These are phyloP conservation scores for Paecilomyces sp. DNA, from an alignment of 2,329 filamentous ascomycete species.

Conservation along the genomic window DNA sequence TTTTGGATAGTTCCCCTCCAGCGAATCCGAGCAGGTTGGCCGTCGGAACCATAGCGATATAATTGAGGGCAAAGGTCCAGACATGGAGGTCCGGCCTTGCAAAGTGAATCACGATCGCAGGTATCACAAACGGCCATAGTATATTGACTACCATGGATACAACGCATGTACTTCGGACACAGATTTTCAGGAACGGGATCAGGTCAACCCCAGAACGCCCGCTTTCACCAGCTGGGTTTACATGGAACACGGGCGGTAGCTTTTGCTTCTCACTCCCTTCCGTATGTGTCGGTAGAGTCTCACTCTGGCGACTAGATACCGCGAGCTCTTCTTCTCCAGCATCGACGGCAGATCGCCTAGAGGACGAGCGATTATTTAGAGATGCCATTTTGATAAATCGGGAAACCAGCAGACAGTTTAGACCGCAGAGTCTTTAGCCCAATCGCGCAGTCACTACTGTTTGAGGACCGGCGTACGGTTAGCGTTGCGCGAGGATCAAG, in stretches of 20 bases:
- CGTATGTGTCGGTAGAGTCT: not conserved
- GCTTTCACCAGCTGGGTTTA: slow-evolving; percentile 53
- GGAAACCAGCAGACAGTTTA: not conserved
- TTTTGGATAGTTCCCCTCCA: slow-evolving; percentile 63
- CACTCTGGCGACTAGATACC: not conserved
- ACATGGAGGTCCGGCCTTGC: slow-evolving; percentile 51
- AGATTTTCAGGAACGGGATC: slow-evolving; percentile 55
- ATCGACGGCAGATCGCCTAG: not conserved
- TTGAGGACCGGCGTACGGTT: not conserved
- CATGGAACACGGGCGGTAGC: slow-evolving; percentile 15
- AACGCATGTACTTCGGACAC: slow-evolving; percentile 56
- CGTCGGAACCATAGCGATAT: slow-evolving; percentile 70
- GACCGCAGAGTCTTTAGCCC: not conserved
- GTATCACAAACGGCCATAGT: slow-evolving; percentile 68
- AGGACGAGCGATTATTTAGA: not conserved
- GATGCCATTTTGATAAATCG: not conserved
- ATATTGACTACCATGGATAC: slow-evolving; percentile 61
- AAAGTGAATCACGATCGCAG: slow-evolving; percentile 60
- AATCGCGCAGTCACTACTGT: not conserved
- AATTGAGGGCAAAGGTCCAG: slow-evolving; percentile 62
- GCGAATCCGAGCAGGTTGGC: slow-evolving; percentile 71
- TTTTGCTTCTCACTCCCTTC: not conserved
- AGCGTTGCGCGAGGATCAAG: not conserved
- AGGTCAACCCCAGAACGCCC: slow-evolving; percentile 61
- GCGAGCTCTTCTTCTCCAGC: not conserved